Base-by-base conservation (phyloP, 2,329 filamentous ascomycete species). In the Fusarium incarnatum region DNA sequence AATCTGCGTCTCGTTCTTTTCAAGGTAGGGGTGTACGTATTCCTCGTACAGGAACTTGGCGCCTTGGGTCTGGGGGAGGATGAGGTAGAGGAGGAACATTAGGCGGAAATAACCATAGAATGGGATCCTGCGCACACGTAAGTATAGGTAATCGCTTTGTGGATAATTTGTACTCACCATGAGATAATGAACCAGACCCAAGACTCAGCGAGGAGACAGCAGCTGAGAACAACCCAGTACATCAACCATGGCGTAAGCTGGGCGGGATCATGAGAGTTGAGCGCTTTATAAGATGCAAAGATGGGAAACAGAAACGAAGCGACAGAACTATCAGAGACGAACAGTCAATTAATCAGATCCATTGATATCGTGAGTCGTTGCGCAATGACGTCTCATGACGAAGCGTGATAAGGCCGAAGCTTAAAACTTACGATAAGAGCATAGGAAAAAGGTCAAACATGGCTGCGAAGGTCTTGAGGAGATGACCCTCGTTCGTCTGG, bases 241-340 rank as follows among this genome's bases (percentile, higher is more conserved):
- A 98, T 98, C 72, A 98, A 88, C 96, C 96, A 99, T 90, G 95
- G 95, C 70, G 93, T 93, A 64, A 98, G 87, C 78, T 97, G 90
- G 40, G 93, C 91, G 4, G 94, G 94, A 80, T 98, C 93, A 55
- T 92, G 92, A 18, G 94, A 94, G 83, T 96, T 95, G 77, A 99
- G 91, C 50, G 96, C 95, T 85, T 98, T 98, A 87, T 98, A 98
- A 70, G 95, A 97, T 73, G 95, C 94, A 83, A 97, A 98, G 70
- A 98, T 89, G 54, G 96, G 96, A 79, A 98, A 97, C 78, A 98
- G 89, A 78, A 97, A 94, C 60, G 94, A 97, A 63, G 92, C 90
- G 79, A 95, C 81, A 69, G 93, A 95, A 78, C 94, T 97, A 78
- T 55, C 56, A 40, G 23, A 48, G 23, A 20, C 10, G 18, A 10